Evolutionary conservation across 257 asterid species (phyloP).

Genomic region (Verbena officinalis): DNA sequence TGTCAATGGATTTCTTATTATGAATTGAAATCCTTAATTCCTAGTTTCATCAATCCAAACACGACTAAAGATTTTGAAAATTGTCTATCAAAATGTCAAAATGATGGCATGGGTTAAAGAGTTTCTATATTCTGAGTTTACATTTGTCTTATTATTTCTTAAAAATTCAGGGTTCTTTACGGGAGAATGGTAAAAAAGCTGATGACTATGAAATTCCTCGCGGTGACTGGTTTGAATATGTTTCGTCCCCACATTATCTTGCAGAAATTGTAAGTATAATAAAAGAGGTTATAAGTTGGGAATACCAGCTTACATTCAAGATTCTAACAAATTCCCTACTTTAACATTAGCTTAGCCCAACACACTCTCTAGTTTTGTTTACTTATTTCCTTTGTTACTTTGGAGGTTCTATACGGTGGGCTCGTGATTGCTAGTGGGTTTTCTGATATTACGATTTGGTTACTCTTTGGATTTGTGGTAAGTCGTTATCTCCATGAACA

Average conservation of each 20-base stretch:
- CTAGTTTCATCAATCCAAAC: too few relatives aligned
- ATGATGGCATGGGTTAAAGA: too few relatives aligned
- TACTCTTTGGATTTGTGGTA: conserved; percentile 78
- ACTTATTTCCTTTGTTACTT: conserved; percentile 7
- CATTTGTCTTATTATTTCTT: conserved; percentile 3
- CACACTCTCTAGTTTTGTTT: neutral
- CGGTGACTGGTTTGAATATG: conserved; percentile 95
- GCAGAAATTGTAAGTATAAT: conserved; percentile 90
- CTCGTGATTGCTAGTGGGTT: conserved; percentile 78
- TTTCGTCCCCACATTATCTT: conserved; percentile 91
- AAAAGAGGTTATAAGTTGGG: too few relatives aligned
- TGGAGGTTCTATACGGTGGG: conserved; percentile 84
- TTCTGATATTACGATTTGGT: conserved; percentile 69
- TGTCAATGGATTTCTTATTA: too few relatives aligned
- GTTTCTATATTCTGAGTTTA: conserved; percentile 10
- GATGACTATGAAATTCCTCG: conserved; percentile 60
- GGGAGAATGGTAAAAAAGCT: conserved; percentile 46
- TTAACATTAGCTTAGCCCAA: too few relatives aligned
- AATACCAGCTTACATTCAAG: too few relatives aligned
- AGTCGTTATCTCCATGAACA: conserved; percentile 13
- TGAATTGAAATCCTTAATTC: too few relatives aligned
- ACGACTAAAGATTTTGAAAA: too few relatives aligned
- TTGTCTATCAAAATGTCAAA: too few relatives aligned
- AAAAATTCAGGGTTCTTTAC: conserved; percentile 63
- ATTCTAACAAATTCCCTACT: too few relatives aligned